A percentile compares a stretch with the other conserved stretches of the same genome.
Conservation (phyloP, 1,139 yeast genomes). For the Nakaseomyces nivariensis region DNA sequence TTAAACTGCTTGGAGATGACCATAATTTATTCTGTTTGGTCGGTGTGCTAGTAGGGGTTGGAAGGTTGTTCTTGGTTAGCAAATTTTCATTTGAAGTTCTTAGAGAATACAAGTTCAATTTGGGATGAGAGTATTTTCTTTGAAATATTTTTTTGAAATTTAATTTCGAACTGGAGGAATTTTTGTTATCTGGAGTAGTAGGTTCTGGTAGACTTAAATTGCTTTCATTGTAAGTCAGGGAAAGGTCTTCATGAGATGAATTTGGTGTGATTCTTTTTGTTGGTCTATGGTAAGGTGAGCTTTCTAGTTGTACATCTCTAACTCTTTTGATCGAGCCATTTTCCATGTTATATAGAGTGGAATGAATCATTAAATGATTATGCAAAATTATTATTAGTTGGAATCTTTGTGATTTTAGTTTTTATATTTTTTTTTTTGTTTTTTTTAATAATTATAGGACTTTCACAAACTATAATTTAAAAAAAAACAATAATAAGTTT, state of each 20-base stretch:
- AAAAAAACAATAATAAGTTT: neutral
- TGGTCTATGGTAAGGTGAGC: conserved; percentile 8
- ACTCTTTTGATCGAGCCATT: conserved; percentile 21
- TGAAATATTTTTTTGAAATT: conserved; percentile 1
- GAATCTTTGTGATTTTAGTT: neutral
- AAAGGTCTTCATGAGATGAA: conserved; percentile 5
- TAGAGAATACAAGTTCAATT: neutral
- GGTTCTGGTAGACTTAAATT: neutral
- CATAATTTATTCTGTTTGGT: neutral
- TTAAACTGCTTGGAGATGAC: neutral
- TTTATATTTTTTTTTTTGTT: no score
- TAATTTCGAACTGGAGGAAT: neutral
- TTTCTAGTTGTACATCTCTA: conserved; percentile 13
- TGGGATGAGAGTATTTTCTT: neutral
- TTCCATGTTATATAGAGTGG: conserved; percentile 5
- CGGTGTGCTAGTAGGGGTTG: neutral
- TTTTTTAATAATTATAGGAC: no score
- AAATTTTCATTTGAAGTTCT: neutral
- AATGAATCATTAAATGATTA: conserved; percentile 40
- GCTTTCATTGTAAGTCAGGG: neutral
- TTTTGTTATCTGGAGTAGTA: neutral
- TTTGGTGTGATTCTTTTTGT: conserved; percentile 7
- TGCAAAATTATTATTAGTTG: neutral
- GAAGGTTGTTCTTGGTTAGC: neutral
- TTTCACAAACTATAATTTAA: neutral